A percentile compares a stretch with the other conserved stretches of the same genome.
These are phyloP conservation scores for Solanum sitiens DNA, from an alignment of 257 asterid genomes.

Conservation along the genomic window DNA sequence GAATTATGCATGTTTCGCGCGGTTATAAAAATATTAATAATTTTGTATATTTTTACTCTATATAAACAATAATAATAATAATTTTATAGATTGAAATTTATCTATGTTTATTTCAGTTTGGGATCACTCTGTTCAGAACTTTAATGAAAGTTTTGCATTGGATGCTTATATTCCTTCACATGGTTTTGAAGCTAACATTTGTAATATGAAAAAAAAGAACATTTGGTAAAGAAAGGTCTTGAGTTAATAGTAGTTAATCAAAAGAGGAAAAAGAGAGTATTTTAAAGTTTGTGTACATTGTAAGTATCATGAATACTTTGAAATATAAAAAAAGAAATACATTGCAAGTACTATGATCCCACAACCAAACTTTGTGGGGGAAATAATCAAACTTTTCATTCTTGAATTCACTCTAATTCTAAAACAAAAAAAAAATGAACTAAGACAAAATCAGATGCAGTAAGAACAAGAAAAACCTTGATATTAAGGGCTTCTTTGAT, in stretches of 20 bases:
- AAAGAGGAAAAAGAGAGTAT: background rate
- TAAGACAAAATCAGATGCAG: background rate
- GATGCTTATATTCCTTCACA: background rate
- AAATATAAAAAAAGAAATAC: background rate
- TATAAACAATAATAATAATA: too few relatives aligned
- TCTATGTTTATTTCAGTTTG: background rate
- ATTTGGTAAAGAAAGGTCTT: background rate
- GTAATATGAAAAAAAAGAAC: background rate
- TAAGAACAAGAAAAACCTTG: background rate
- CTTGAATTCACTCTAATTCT: background rate
- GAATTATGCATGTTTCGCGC: background rate
- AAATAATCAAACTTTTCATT: background rate
- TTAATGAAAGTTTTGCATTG: background rate
- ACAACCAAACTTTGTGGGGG: background rate
- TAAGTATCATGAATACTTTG: background rate
- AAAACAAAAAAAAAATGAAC: background rate
- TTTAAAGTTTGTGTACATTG: background rate
- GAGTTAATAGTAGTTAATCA: background rate
- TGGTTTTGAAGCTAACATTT: background rate
- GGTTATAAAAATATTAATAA: background rate
- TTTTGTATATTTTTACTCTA: too few relatives aligned
- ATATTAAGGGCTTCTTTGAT: background rate
- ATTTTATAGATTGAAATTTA: background rate
- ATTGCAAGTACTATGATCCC: background rate
- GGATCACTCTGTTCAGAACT: background rate